phyloP scores from a whole-genome alignment of 805 yeast species.

The Ogataea nakhonphanomensis region DNA sequence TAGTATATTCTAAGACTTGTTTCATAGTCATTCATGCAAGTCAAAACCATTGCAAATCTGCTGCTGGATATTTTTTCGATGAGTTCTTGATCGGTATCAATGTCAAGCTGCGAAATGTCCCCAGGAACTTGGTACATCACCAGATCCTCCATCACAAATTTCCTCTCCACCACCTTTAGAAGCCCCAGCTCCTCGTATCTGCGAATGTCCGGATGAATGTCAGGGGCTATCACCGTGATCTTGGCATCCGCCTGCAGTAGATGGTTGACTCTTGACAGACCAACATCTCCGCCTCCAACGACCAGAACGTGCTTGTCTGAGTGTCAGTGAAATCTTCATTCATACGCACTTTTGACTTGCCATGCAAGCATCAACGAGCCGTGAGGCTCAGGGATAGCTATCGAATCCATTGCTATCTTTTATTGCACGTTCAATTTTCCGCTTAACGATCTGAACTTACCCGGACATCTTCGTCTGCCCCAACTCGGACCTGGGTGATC shows the following conservation, averaged over 20 bases:
- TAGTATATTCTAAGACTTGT: constrained; percentile 56
- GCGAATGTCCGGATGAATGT: constrained; percentile 34
- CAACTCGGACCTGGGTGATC: too few species aligned
- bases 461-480: constrained; percentile 1
- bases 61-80: constrained; percentile 37
- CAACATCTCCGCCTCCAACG: constrained; percentile 79
- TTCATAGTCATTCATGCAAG: constrained; percentile 71
- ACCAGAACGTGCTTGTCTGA: constrained; percentile 59
- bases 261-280: constrained; percentile 63
- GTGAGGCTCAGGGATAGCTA: constrained; percentile 32
- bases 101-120: constrained; percentile 14
- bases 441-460: neutral
- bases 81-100: constrained; percentile 29
- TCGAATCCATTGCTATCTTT: neutral
- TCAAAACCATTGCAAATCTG: constrained; percentile 61
- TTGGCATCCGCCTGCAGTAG: constrained; percentile 66
- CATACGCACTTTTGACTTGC: constrained; percentile 56
- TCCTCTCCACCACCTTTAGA: constrained; percentile 40
- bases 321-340: neutral
- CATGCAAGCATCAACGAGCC: constrained; percentile 69
- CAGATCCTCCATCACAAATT: constrained; percentile 47
- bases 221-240: constrained; percentile 59
- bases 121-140: constrained; percentile 41
- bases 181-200: constrained; percentile 38
- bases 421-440: neutral